phyloP scores from a whole-genome alignment of 495 filamentous ascomycete species.

The Evansstolkia leycettana region DNA sequence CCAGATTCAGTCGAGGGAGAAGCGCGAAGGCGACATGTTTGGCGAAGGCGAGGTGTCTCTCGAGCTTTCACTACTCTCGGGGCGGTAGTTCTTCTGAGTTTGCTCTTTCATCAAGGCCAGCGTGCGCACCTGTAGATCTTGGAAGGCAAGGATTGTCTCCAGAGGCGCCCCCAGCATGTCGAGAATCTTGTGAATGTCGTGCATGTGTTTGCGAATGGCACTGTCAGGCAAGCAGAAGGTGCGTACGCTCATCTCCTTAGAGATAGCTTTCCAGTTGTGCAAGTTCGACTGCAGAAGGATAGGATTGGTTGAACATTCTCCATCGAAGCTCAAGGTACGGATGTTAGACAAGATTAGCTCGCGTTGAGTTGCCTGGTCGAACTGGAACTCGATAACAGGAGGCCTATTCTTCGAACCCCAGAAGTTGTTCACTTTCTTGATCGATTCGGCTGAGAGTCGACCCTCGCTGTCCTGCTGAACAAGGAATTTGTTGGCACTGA shows the following conservation, averaged over 20 bases:
- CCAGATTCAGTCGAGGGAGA: too few species aligned
- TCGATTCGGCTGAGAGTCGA: constrained; percentile 32
- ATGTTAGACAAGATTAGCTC: constrained; percentile 39
- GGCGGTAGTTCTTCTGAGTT: constrained; percentile 7
- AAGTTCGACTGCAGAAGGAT: constrained; percentile 35
- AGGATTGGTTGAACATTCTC: constrained; percentile 22
- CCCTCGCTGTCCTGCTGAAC: constrained; percentile 31
- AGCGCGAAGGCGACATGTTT: too few species aligned
- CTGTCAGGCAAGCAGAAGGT: constrained; percentile 44
- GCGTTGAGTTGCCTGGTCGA: constrained; percentile 43
- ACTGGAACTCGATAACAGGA: constrained; percentile 42
- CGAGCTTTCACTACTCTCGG: background rate
- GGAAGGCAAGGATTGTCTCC: constrained; percentile 24
- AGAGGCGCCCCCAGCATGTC: constrained; percentile 38
- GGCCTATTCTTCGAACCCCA: constrained; percentile 42
- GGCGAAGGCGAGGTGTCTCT: background rate
- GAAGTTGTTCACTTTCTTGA: constrained; percentile 29
- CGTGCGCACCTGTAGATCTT: constrained; percentile 21
- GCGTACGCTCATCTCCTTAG: constrained; percentile 39
- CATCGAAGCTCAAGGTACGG: constrained; percentile 35
- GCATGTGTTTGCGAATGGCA: constrained; percentile 40
- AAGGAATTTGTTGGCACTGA: constrained; percentile 39
- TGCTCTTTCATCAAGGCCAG: constrained; percentile 19
- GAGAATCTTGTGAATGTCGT: constrained; percentile 38
- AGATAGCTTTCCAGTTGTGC: constrained; percentile 37